These are phyloP conservation scores for Sphaceloma murrayae DNA, from an alignment of 2,329 filamentous ascomycete genomes.

Conservation along the genomic window DNA sequence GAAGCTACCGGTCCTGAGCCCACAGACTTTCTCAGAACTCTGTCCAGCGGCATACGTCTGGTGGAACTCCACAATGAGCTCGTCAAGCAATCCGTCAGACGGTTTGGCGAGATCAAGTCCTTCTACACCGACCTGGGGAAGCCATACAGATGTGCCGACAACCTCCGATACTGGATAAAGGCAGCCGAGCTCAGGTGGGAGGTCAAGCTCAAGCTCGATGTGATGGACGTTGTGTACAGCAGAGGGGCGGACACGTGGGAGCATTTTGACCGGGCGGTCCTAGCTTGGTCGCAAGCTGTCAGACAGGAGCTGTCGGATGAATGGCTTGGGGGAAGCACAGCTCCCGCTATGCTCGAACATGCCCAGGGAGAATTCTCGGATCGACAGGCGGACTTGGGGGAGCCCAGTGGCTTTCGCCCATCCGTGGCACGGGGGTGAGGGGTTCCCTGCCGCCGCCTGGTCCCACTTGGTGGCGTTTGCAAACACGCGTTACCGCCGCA, in stretches of 20 bases:
- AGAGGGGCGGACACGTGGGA: constrained; percentile 61
- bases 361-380: constrained; percentile 10
- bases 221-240: constrained; percentile 75
- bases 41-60: constrained; percentile 72
- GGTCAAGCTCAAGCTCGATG: constrained; percentile 70
- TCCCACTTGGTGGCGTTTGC: constrained; percentile 9
- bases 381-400: not conserved
- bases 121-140: constrained; percentile 92
- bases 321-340: constrained; percentile 33
- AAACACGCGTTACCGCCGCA: constrained; percentile 10
- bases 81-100: constrained; percentile 72
- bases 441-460: constrained; percentile 7
- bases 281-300: constrained; percentile 73
- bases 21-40: constrained; percentile 61
- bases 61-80: constrained; percentile 84
- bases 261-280: constrained; percentile 71
- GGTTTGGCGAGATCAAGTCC: constrained; percentile 78
- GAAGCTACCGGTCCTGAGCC: constrained; percentile 46
- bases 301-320: constrained; percentile 75
- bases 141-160: constrained; percentile 88
- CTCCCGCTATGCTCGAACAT: not conserved
- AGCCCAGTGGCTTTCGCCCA: not conserved
- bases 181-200: constrained; percentile 93
- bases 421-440: constrained; percentile 9
- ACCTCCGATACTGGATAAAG: constrained; percentile 92